These are phyloP conservation scores for Combretum micranthum DNA, from an alignment of 345 rosid genomes.

Conservation along the genomic window DNA sequence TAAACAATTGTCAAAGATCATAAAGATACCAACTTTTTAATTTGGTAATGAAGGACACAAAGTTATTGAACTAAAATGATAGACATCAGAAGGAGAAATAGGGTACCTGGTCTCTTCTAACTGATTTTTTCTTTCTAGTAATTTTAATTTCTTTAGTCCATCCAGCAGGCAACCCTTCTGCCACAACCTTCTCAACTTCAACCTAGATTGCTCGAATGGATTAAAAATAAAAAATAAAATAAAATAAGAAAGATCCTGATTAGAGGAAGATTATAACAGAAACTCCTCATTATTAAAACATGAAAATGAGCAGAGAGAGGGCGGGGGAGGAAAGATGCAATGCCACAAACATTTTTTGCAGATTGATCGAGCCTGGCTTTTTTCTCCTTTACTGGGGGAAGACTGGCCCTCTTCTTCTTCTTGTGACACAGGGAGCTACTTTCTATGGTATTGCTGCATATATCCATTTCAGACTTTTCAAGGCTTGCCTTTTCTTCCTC, in stretches of 20 bases:
- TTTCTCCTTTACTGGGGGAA: no score
- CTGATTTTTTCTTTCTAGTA: constrained; percentile 40
- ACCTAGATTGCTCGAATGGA: constrained; percentile 45
- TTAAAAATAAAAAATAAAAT: no score
- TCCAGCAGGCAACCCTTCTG: constrained; percentile 78
- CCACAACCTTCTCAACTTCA: constrained; percentile 42
- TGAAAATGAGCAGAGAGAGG: not conserved
- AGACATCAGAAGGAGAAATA: constrained; percentile 13
- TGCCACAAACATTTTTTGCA: constrained; percentile 20
- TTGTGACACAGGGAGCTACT: no score
- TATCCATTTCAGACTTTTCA: no score
- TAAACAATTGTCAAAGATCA: no score
- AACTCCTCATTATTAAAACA: constrained; percentile 1
- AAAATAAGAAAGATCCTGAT: constrained; percentile 16
- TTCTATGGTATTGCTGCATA: no score
- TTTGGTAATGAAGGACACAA: not conserved
- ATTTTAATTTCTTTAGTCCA: constrained; percentile 78
- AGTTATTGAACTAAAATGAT: constrained; percentile 5
- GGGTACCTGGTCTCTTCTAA: constrained; percentile 67
- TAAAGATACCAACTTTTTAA: not conserved
- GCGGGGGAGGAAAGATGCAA: not conserved
- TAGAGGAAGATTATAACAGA: constrained; percentile 7
- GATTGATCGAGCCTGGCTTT: no score
- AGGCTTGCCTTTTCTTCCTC: no score
- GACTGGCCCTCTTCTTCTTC: no score